Evolutionary conservation across 805 yeast species (phyloP).

Genomic region (Candida nonsorbophila): DNA sequence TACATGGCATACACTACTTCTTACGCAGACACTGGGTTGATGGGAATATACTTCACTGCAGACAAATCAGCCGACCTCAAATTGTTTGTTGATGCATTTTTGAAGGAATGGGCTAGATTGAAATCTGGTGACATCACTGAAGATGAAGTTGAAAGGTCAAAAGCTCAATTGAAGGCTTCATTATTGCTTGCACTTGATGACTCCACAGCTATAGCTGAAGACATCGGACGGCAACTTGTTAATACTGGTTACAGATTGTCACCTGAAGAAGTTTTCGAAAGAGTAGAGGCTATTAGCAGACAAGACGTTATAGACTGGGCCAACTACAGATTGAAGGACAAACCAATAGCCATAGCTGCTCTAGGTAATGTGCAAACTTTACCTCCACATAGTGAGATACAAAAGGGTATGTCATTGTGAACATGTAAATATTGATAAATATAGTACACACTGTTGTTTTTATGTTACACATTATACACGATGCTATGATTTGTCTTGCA

Average conservation of each 20-base stretch:
- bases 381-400: constrained; percentile 61
- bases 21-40: constrained; percentile 93
- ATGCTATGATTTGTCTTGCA: constrained; percentile 1
- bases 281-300: constrained; percentile 72
- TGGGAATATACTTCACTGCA: constrained; percentile 93
- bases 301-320: constrained; percentile 87
- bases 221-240: constrained; percentile 93
- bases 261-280: constrained; percentile 68
- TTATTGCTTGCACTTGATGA: constrained; percentile 86
- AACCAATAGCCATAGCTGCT: constrained; percentile 88
- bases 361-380: constrained; percentile 73
- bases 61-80: constrained; percentile 67
- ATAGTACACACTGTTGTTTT: neutral
- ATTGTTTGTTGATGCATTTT: constrained; percentile 65
- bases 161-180: constrained; percentile 91
- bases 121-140: constrained; percentile 71
- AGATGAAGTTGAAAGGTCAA: constrained; percentile 89
- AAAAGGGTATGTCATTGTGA: constrained; percentile 17
- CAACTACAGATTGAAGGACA: constrained; percentile 66
- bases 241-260: constrained; percentile 80
- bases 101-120: constrained; percentile 85
- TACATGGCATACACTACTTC: constrained; percentile 96
- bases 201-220: constrained; percentile 94
- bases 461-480: no score
- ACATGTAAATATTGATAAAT: constrained; percentile 3